Evolutionary conservation across 1,284 basidiomycete species (phyloP).

Genomic region (Wallemia hederae): DNA sequence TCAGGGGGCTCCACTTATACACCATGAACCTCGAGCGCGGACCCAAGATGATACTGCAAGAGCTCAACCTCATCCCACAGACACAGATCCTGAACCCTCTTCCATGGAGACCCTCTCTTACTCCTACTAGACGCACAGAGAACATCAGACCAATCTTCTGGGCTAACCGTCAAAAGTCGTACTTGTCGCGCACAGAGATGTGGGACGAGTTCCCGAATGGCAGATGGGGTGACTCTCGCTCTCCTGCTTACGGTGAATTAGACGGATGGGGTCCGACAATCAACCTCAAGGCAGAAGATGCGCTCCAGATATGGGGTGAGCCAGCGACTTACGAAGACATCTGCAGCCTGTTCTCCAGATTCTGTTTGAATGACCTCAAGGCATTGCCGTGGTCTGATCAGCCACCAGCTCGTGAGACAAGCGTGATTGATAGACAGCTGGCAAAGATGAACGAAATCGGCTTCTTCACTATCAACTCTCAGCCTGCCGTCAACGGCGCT

Average conservation of each 20-base stretch:
- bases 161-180: constrained; percentile 27
- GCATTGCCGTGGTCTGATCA: constrained; percentile 71
- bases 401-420: constrained; percentile 58
- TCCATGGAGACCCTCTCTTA: constrained; percentile 41
- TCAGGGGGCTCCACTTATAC: constrained; percentile 8
- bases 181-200: constrained; percentile 5
- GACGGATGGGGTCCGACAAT: constrained; percentile 14
- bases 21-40: constrained; percentile 13
- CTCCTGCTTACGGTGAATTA: constrained; percentile 17
- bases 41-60: neutral
- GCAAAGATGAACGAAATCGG: constrained; percentile 40
- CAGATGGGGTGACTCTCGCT: constrained; percentile 19
- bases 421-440: constrained; percentile 47
- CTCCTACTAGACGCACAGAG: constrained; percentile 21
- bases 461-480: constrained; percentile 92
- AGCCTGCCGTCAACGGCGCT: constrained; percentile 66
- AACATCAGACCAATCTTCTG: constrained; percentile 35
- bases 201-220: constrained; percentile 99
- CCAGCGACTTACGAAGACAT: constrained; percentile 43
- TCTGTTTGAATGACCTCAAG: constrained; percentile 28
- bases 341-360: constrained; percentile 43
- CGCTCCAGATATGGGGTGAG: constrained; percentile 47
- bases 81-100: constrained; percentile 9
- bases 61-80: neutral
- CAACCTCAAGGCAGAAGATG: constrained; percentile 29